Evolutionary conservation across 1,284 basidiomycete species (phyloP).

Genomic region (Boletus semigastroideus): DNA sequence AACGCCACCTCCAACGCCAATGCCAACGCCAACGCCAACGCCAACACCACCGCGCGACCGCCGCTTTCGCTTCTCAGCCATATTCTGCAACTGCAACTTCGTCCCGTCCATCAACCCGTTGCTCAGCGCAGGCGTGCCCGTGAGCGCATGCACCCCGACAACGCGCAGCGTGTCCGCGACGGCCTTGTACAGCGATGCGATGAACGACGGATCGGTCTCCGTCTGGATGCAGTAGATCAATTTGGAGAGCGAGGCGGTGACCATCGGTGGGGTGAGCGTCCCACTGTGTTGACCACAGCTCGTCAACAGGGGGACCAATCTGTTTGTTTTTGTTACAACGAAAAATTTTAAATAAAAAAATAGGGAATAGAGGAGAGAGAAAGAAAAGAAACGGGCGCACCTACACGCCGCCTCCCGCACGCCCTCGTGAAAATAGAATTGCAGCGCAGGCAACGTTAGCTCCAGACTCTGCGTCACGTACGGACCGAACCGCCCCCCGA

Average conservation of each 20-base stretch:
- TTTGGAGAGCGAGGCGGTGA: slow-evolving; percentile 66
- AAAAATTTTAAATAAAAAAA: not conserved
- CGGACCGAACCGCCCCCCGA: slow-evolving; percentile 68
- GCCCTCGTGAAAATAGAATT: slow-evolving; percentile 80
- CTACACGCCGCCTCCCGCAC: slow-evolving; percentile 65
- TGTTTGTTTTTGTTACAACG: slow-evolving; percentile 25
- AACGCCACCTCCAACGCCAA: not conserved
- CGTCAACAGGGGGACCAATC: slow-evolving; percentile 74
- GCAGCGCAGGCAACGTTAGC: slow-evolving; percentile 66
- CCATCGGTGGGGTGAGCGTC: slow-evolving; percentile 67
- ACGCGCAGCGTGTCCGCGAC: slow-evolving; percentile 67
- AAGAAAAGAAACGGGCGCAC: slow-evolving; percentile 11
- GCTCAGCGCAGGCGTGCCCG: slow-evolving; percentile 44
- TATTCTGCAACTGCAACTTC: slow-evolving; percentile 61
- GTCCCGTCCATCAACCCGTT: slow-evolving; percentile 62
- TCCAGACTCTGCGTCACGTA: slow-evolving; percentile 71
- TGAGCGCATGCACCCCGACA: slow-evolving; percentile 51
- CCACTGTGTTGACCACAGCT: slow-evolving; percentile 66
- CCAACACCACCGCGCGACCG: slow-evolving; percentile 50
- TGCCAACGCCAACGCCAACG: slow-evolving; percentile 29
- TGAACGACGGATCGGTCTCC: slow-evolving; percentile 72
- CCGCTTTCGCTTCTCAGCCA: slow-evolving; percentile 65
- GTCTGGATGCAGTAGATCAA: slow-evolving; percentile 63
- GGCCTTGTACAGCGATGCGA: slow-evolving; percentile 76
- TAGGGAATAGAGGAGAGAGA: not conserved